Evolutionary conservation across 2,329 filamentous ascomycete genomes (phyloP).

Genomic region (Bertia moriformis): DNA sequence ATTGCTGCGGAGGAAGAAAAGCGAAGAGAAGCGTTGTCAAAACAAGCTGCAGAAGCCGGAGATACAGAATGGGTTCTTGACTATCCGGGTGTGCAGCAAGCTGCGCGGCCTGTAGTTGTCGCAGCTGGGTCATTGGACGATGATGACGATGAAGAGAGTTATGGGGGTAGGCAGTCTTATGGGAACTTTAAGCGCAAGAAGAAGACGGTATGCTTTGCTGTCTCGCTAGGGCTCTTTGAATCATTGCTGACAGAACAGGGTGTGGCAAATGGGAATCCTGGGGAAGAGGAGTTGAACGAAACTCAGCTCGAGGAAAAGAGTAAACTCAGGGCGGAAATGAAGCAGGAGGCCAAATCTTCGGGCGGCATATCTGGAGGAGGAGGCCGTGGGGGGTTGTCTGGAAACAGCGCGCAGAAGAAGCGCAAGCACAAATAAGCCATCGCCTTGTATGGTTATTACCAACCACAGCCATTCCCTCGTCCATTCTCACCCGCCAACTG

Average conservation of each 20-base stretch:
- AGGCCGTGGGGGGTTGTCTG: background rate
- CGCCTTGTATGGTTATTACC: too few species aligned
- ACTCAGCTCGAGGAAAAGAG: too few species aligned
- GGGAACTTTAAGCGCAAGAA: constrained; percentile 1
- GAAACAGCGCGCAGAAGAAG: background rate
- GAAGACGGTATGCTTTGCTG: background rate
- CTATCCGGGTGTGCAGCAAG: background rate
- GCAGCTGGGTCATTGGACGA: background rate
- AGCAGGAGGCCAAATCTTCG: too few species aligned
- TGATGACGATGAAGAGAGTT: background rate
- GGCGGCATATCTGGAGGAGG: too few species aligned
- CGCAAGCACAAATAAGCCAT: background rate
- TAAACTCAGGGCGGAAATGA: too few species aligned
- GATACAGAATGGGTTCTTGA: background rate
- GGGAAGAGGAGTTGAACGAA: too few species aligned
- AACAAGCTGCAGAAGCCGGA: background rate
- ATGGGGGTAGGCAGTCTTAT: background rate
- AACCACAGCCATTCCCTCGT: too few species aligned
- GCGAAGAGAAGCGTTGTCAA: background rate
- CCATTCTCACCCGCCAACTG: too few species aligned
- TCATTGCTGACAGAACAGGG: too few species aligned
- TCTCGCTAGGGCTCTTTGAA: too few species aligned
- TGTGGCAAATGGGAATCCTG: too few species aligned
- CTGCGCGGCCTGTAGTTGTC: background rate
- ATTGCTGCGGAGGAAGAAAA: constrained; percentile 1